Evolutionary conservation across 352 stramenopile genomes (phyloP), one percentile per base, ranked within the genome.

Genomic region (Globisporangium barbulae): DNA sequence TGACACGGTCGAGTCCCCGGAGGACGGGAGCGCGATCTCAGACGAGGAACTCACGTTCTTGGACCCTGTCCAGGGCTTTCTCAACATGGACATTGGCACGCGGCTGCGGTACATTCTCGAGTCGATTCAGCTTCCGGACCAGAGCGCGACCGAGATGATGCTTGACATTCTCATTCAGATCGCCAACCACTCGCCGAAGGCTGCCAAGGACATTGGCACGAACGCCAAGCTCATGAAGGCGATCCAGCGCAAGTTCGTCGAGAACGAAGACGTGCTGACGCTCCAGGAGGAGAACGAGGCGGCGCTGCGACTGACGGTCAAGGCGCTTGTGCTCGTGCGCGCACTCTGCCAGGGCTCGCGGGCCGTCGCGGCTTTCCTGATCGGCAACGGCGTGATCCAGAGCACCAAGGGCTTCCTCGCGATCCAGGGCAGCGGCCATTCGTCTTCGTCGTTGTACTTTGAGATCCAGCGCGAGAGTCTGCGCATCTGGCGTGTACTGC

Each of bases 391-490:
- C 5, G 31, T 86, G 22, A 81, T 88, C 59, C 80, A 89, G 37
- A 79, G 72, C 39, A 88, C 76, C 0, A 87, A 88, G 61, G 76
- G 78, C 4, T 85, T 89, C 37, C 52, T 89, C 3, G 80, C 80
- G 3, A 39, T 88, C 4, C 68, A 79, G 42, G 65, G 75, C 41
- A 42, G 30, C 17, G 21, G 19, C 19, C 9, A 21, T 4, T 44
- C 31, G 31, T 44, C 53, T 19, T 50, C 52, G 12, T 8, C 37
- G 8, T 21, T 83, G 31, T 73, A 81, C 63, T 49, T 33, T 25
- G 55, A 64, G 50, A 67, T 88, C 31, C 80, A 89, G 68, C 49
- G 79, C 13, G 78, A 89, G 56, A 85, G 76, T 22, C 63, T 90
- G 17, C 78, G 79, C 0, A 74, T 90, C 28, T 91, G 82, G 82